Evolutionary conservation across 202 grass and related monocot genomes (phyloP), one percentile per base, ranked within the genome.

Genomic region (Sporobolus alterniflorus): DNA sequence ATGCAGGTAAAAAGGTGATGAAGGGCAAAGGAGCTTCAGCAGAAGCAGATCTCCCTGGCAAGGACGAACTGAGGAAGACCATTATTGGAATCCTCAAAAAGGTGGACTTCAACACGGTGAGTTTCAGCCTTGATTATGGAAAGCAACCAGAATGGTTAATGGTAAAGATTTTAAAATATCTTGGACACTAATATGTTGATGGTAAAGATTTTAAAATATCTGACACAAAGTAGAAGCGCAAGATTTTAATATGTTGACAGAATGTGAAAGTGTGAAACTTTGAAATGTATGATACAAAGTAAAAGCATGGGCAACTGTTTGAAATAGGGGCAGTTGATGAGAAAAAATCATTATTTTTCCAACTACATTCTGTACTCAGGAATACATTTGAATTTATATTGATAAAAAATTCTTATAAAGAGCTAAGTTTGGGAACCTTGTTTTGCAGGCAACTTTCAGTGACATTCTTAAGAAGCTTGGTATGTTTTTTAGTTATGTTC

Each of bases 81-180:
- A 97, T 97, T 65, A 70, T 68, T 72, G 89, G 87, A 69, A 94
- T 97, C 84, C 88, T 99, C 50, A 97, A 91, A 64, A 87, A 91
- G 90, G 97, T 99, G 80, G 97, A 99, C 77, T 99, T 99, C 64
- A 97, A 99, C 76, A 95, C 86, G 67, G 97, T 99, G 70, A 74
- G 87, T 67, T 80, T 30, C 41, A 54, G 13, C 44, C 47, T 82
- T 74, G 75, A 22, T 48, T 18, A 84, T 64, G 29, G n/a, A 67
- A 79, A 44, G n/a, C 26, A 65, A 73, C 17, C 52, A 47, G 26
- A 80, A 74, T 80, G 59, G 16, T 33, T 42, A 34, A 43, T 47
- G 28, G n/a, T 39, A 39, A 70, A 47, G 11, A 56, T 52, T 62
- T 64, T 32, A 11, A 64, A 51, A 21, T 67, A 63, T 51, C 22